Evolutionary conservation across 2,329 filamentous ascomycete species (phyloP), one percentile per base, ranked within the genome.

Genomic region (Sporothrix schenckii): DNA sequence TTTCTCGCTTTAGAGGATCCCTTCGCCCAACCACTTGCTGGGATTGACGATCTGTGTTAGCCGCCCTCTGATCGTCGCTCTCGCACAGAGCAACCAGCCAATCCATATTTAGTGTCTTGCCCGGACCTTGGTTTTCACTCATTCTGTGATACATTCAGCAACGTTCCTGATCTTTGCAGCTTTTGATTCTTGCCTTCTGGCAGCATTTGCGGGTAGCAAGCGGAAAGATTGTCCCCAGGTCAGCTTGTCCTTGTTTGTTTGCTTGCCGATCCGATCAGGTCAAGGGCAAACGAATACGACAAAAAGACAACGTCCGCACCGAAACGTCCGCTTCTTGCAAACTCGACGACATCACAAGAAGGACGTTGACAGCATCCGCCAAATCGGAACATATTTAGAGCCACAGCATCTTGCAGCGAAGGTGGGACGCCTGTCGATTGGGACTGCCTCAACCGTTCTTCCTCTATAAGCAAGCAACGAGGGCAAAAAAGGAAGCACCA

Each of bases 21-120:
- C 44, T 56, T 50, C 24, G 30, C 14, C 47, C 63, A n/a, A 52
- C 30, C 47, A 16, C 30, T 19, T 14, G 27, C 44, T 50, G 61
- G 44, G 7, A 34, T 50, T 34, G 61, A 50, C 24, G 61, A 68
- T 68, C 66, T 39, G 52, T 68, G 61, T 50, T 34, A 65, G 61
- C 50, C 52, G 50, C 50, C 50, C 66, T 56, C 14, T 68, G 39
- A 53, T 56, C 52, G 66, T 19, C 30, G 50, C 54, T 54, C 27
- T 50, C 52, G 27, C 19, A 27, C 53, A 27, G 39, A 21, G 47
- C 50, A 41, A 30, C 34, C n/a, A 14, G 30, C 41, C 60, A 50
- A 24, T 27, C 47, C 44, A 65, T 49, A n/a, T 65, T 49, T 50
- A 50, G 44, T 65, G 61, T 27, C 44, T 19, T 34, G 14, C 13